These are phyloP conservation scores for Ceratobasidium theobromae DNA, from an alignment of 1,284 basidiomycete species.

Conservation along the genomic window DNA sequence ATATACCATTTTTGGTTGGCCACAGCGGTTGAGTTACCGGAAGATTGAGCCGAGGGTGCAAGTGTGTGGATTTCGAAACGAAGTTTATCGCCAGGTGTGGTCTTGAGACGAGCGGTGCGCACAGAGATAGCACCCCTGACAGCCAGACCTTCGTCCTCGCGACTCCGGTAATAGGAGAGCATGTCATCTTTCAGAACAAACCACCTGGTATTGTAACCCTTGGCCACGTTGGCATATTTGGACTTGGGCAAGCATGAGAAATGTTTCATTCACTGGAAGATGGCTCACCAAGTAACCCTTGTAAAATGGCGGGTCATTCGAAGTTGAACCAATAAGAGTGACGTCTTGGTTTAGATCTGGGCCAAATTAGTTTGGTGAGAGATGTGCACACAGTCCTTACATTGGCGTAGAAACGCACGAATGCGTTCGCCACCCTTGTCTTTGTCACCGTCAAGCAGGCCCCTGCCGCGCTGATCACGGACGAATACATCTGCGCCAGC, in stretches of 20 bases:
- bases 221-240: slow-evolving; percentile 89
- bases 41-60: slow-evolving; percentile 42
- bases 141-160: slow-evolving; percentile 87
- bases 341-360: slow-evolving; percentile 79
- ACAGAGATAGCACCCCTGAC: slow-evolving; percentile 89
- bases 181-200: slow-evolving; percentile 89
- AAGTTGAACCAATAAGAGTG: slow-evolving; percentile 55
- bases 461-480: slow-evolving; percentile 75
- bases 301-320: slow-evolving; percentile 63
- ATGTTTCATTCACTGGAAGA: neutral
- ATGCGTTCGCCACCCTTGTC: slow-evolving; percentile 76
- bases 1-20: slow-evolving; percentile 82
- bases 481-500: slow-evolving; percentile 91
- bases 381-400: slow-evolving; percentile 48
- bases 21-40: slow-evolving; percentile 37
- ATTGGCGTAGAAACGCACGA: slow-evolving; percentile 81
- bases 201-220: slow-evolving; percentile 91
- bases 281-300: slow-evolving; percentile 64
- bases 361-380: neutral
- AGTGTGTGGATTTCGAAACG: slow-evolving; percentile 81
- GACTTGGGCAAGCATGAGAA: slow-evolving; percentile 45
- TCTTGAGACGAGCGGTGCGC: slow-evolving; percentile 71
- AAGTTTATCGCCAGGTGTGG: slow-evolving; percentile 56
- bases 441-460: slow-evolving; percentile 67
- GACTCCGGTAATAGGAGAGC: slow-evolving; percentile 86